Evolutionary conservation across 345 rosid species (phyloP).

Genomic region (Camelina sativa): DNA sequence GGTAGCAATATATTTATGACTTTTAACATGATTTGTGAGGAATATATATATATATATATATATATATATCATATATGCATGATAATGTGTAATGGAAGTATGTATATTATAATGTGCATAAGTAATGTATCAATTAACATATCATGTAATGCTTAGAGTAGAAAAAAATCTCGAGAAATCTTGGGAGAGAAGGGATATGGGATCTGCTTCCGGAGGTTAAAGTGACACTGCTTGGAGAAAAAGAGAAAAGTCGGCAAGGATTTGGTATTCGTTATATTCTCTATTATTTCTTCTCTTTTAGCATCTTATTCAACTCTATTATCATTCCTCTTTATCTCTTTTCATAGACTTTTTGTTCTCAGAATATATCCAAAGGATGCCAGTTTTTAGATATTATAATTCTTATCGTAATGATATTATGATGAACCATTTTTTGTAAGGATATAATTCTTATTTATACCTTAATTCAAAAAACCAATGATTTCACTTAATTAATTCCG

Average conservation of each 20-base stretch:
- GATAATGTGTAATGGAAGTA: neutral
- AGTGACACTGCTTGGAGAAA: slow-evolving; percentile 13
- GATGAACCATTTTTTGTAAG: neutral
- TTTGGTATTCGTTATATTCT: slow-evolving; percentile 24
- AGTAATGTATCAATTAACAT: neutral
- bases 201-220: slow-evolving; percentile 35
- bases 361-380: slow-evolving; percentile 7
- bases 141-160: neutral
- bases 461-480: neutral
- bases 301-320: slow-evolving; percentile 19
- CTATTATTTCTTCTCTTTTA: slow-evolving; percentile 36
- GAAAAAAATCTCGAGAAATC: slow-evolving; percentile 23
- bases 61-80: neutral
- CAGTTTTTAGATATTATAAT: neutral
- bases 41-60: too few relatives aligned
- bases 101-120: neutral
- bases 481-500: neutral
- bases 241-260: slow-evolving; percentile 28
- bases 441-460: too few relatives aligned
- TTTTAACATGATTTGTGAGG: neutral
- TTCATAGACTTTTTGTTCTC: neutral
- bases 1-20: neutral
- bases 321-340: slow-evolving; percentile 19
- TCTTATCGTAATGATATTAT: neutral
- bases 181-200: slow-evolving; percentile 39